Percentiles rank a stretch among this genome's conserved stretches.
phyloP scores from a whole-genome alignment of 2,329 filamentous ascomycete species.

The Xylogone sp. region DNA sequence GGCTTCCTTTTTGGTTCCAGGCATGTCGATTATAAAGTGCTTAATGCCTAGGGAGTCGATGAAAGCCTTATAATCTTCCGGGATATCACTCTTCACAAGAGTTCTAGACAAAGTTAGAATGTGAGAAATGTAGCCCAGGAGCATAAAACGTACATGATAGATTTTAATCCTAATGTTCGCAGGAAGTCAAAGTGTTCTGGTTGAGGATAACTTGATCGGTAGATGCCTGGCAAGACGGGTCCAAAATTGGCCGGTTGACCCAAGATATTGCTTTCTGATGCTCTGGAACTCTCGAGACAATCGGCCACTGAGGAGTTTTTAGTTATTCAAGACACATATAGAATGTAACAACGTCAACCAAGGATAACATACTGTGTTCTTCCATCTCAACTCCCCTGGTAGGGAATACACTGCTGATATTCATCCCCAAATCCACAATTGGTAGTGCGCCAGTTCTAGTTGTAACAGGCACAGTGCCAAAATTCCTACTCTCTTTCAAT shows the following conservation, averaged over 20 bases:
- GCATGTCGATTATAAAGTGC: slow-evolving; percentile 73
- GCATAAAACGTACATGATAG: slow-evolving; percentile 61
- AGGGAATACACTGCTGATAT: slow-evolving; percentile 12
- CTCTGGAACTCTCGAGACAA: slow-evolving; percentile 9
- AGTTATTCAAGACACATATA: slow-evolving; percentile 2
- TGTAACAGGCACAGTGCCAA: slow-evolving; percentile 4
- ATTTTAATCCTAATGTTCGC: slow-evolving; percentile 65
- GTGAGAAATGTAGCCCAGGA: neutral
- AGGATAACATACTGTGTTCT: slow-evolving; percentile 13
- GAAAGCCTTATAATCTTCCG: slow-evolving; percentile 54
- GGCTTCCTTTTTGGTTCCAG: slow-evolving; percentile 80
- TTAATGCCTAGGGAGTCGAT: slow-evolving; percentile 63
- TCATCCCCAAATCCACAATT: slow-evolving; percentile 12
- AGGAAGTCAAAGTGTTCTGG: slow-evolving; percentile 68
- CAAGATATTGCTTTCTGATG: slow-evolving; percentile 6
- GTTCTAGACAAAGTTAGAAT: slow-evolving; percentile 39
- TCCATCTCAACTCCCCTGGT: slow-evolving; percentile 11
- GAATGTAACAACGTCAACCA: neutral
- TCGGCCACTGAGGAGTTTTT: slow-evolving; percentile 11
- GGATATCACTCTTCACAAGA: slow-evolving; percentile 59
- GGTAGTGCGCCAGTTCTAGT: slow-evolving; percentile 3
- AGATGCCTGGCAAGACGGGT: slow-evolving; percentile 67
- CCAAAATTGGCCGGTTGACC: slow-evolving; percentile 69
- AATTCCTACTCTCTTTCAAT: slow-evolving; percentile 3
- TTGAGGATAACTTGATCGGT: slow-evolving; percentile 77